phyloP scores from a whole-genome alignment of 257 asterid genomes.

The Scutellaria galericulata region DNA sequence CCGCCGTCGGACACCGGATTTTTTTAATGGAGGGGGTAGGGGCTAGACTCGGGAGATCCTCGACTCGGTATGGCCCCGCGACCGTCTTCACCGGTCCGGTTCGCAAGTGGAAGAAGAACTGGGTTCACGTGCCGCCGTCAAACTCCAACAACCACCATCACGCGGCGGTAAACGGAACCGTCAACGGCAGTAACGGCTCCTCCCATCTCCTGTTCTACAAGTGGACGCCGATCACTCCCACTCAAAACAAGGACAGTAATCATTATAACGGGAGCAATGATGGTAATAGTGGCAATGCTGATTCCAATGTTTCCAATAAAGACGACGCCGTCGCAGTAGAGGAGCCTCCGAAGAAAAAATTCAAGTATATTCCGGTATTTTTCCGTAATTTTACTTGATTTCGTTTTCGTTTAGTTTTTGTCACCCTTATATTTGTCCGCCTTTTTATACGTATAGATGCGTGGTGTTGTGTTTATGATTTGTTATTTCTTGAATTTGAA shows the following conservation, averaged over 20 bases:
- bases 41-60: constrained; percentile 84
- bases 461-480: not conserved
- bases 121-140: constrained; percentile 51
- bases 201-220: constrained; percentile 75
- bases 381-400: constrained; percentile 27
- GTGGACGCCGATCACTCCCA: constrained; percentile 73
- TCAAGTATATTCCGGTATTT: constrained; percentile 92
- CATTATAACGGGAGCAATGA: constrained; percentile 37
- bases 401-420: not conserved
- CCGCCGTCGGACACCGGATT: constrained; percentile 30
- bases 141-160: constrained; percentile 46
- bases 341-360: constrained; percentile 72
- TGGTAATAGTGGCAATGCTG: constrained; percentile 45
- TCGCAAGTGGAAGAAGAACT: constrained; percentile 78
- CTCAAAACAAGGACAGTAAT: constrained; percentile 50
- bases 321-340: constrained; percentile 53
- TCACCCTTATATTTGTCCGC: not conserved
- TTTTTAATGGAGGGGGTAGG: constrained; percentile 88
- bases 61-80: constrained; percentile 85
- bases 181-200: constrained; percentile 55
- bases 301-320: constrained; percentile 41
- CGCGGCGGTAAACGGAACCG: constrained; percentile 50
- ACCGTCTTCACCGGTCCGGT: constrained; percentile 94
- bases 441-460: not conserved
- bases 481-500: constrained; percentile 3